Evolutionary conservation across 164 flowering plant genomes (phyloP), one percentile per base, ranked within the genome.

Genomic region (Echeveria elegans): DNA sequence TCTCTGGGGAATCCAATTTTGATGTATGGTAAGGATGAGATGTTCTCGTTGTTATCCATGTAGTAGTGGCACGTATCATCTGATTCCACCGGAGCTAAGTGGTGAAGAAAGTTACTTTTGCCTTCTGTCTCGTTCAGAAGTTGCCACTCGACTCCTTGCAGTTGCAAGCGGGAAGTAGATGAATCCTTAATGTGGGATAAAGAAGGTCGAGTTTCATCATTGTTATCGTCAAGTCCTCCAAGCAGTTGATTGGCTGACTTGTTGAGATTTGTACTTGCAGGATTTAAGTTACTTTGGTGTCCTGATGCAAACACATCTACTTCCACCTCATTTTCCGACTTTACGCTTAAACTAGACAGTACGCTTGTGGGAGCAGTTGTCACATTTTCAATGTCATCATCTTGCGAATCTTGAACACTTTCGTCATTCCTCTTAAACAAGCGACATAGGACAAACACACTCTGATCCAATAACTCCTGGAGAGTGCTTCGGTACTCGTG

Each of bases 371-470:
- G 85, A 66, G 86, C 78, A 3, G 66, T 72, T 31, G 70, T 77
- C 56, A 75, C 60, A 6, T 75, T 76, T 60, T 88, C 88, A 26
- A 66, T 75, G 67, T 78, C 89, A 74, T 78, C 88, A 30, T 45
- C 58, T 30, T 80, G 81, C 2, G 76, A 76, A 68, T 58, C 71
- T 28, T 79, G 89, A 60, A 71, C 61, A 56, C 64, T 77, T 58
- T 77, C 89, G 38, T 81, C 88, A 12, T 68, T 69, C 72, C 88
- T 89, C 67, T 77, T 78, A 70, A 92, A 88, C 63, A 92, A 74
- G 29, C 92, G 90, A 61, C 92, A 92, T 16, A 92, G 78, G 16
- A 92, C 94, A 78, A 73, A 88, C 1, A 87, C 75, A 31, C 68
- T 76, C 93, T 88, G 82, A 66, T 83, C 91, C 72, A 83, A 86